These are phyloP conservation scores for Penicillium italicum DNA, from an alignment of 2,329 filamentous ascomycete species.

Conservation along the genomic window DNA sequence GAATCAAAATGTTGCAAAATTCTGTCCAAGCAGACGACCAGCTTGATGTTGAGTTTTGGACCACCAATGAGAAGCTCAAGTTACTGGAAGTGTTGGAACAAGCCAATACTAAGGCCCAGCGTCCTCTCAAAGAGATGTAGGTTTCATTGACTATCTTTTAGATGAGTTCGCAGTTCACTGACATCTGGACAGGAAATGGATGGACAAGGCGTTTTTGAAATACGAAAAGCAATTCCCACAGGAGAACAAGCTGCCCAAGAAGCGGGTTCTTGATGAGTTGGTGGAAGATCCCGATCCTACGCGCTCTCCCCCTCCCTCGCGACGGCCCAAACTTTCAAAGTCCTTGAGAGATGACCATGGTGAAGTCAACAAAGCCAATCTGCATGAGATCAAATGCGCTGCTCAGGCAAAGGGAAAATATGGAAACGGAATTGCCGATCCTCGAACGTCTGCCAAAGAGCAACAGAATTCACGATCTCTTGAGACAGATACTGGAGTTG, in stretches of 20 bases:
- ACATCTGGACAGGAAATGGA: constrained; percentile 27
- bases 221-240: constrained; percentile 9
- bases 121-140: constrained; percentile 26
- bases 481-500: constrained; percentile 12
- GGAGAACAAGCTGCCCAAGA: constrained; percentile 14
- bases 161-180: constrained; percentile 2
- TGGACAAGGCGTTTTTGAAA: constrained; percentile 32
- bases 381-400: neutral
- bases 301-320: constrained; percentile 15
- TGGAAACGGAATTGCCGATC: neutral
- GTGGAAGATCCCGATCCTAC: constrained; percentile 6
- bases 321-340: constrained; percentile 31
- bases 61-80: constrained; percentile 17
- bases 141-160: constrained; percentile 4
- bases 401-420: neutral
- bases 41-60: constrained; percentile 32
- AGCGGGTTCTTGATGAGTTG: constrained; percentile 10
- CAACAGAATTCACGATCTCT: constrained; percentile 3
- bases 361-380: constrained; percentile 5
- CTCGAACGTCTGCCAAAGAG: neutral
- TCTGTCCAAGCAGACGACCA: constrained; percentile 11
- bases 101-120: constrained; percentile 4
- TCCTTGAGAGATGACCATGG: constrained; percentile 25
- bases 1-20: constrained; percentile 25
- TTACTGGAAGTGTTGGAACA: constrained; percentile 19